Percentiles rank a stretch among this genome's conserved stretches.
These are phyloP conservation scores for Sporisorium exsertum DNA, from an alignment of 1,284 basidiomycete species.

Conservation along the genomic window DNA sequence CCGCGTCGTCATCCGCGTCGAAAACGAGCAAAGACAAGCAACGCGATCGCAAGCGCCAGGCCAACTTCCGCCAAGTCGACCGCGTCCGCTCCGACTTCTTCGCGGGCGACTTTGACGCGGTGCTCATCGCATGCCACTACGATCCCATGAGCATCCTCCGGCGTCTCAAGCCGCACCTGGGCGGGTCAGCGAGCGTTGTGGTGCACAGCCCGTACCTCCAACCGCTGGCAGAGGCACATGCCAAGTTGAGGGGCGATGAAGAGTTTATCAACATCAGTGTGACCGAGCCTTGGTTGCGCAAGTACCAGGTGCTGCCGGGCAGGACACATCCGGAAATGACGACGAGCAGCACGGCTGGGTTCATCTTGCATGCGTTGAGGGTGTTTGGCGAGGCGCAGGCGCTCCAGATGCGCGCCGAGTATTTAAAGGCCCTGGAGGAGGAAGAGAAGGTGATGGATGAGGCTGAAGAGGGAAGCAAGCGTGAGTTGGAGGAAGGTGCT, in stretches of 20 bases:
- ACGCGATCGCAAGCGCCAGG: slow-evolving; percentile 50
- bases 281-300: slow-evolving; percentile 87
- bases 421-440: slow-evolving; percentile 8
- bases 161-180: slow-evolving; percentile 79
- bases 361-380: slow-evolving; percentile 84
- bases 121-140: slow-evolving; percentile 86
- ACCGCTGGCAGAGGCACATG: slow-evolving; percentile 81
- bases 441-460: not conserved
- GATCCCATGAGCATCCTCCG: slow-evolving; percentile 86
- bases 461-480: slow-evolving; percentile 2
- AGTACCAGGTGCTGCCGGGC: slow-evolving; percentile 94
- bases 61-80: slow-evolving; percentile 33
- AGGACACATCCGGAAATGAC: slow-evolving; percentile 96
- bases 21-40: slow-evolving; percentile 33
- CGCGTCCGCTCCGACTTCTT: slow-evolving; percentile 83
- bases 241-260: slow-evolving; percentile 77
- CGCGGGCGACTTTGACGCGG: slow-evolving; percentile 75
- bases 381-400: slow-evolving; percentile 71
- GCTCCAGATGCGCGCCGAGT: slow-evolving; percentile 30
- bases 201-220: slow-evolving; percentile 84
- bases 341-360: slow-evolving; percentile 88
- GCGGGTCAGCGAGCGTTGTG: slow-evolving; percentile 86
- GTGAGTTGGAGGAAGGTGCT: slow-evolving; percentile 11
- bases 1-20: not conserved
- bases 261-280: slow-evolving; percentile 83